phyloP scores from a whole-genome alignment of 192 early-diverging fungal species.

The Linnemannia exigua region DNA sequence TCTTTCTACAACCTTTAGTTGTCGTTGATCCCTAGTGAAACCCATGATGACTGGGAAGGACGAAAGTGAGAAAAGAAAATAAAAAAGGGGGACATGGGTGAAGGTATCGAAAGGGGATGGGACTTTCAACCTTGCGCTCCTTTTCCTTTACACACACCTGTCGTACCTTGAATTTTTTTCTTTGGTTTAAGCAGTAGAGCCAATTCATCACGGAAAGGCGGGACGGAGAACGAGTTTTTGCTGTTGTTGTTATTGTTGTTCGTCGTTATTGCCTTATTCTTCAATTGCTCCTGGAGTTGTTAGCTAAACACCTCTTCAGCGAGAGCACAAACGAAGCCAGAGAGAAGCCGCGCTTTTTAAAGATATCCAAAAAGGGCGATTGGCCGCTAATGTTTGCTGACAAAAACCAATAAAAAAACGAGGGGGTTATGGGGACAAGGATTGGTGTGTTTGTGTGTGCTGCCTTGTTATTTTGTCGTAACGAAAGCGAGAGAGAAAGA shows the following conservation, averaged over 20 bases:
- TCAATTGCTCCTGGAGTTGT: not conserved
- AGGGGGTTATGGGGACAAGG: not conserved
- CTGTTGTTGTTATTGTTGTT: not conserved
- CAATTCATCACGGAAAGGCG: not conserved
- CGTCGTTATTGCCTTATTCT: no score
- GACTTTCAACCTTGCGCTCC: not conserved
- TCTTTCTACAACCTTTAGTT: not conserved
- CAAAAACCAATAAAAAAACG: not conserved
- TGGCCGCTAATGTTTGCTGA: not conserved
- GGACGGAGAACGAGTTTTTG: not conserved
- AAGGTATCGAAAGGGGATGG: not conserved
- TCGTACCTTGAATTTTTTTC: not conserved
- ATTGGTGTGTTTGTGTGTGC: no score
- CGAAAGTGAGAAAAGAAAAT: not conserved
- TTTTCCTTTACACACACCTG: not conserved
- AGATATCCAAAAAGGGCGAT: not conserved
- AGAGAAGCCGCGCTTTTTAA: not conserved
- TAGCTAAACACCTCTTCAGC: not conserved
- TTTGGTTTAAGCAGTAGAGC: not conserved
- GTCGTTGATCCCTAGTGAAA: not conserved
- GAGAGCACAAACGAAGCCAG: not conserved
- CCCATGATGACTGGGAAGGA: not conserved
- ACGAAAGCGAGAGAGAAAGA: not conserved
- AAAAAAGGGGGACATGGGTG: not conserved
- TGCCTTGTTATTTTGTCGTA: not conserved